These are phyloP conservation scores for Colletotrichum chrysophilum DNA, from an alignment of 2,329 filamentous ascomycete species.

Conservation along the genomic window DNA sequence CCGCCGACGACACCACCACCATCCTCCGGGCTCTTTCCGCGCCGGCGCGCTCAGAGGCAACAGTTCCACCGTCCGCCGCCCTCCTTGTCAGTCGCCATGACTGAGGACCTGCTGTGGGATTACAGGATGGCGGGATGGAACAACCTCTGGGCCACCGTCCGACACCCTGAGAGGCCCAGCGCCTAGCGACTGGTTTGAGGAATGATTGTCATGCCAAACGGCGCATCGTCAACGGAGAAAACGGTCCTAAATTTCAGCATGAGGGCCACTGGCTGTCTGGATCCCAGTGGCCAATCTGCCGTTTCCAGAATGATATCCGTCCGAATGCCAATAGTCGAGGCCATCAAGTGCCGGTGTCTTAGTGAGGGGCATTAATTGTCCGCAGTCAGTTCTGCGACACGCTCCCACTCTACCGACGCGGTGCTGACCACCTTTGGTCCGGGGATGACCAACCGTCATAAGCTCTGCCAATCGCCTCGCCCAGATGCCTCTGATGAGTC, in stretches of 20 bases:
- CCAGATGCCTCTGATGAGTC: not conserved
- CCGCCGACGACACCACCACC: not conserved
- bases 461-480: not conserved
- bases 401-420: not conserved
- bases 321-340: not conserved
- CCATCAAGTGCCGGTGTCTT: constrained; percentile 8
- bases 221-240: not conserved
- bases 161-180: not conserved
- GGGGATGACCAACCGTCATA: not conserved
- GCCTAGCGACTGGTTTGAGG: not conserved
- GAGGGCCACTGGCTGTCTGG: not conserved
- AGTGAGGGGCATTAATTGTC: not conserved
- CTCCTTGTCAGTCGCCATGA: not conserved
- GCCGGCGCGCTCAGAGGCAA: not conserved
- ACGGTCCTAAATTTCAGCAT: not conserved
- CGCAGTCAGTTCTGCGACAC: not conserved
- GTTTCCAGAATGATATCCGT: not conserved
- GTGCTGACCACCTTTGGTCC: not conserved
- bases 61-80: not conserved
- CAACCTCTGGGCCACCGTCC: not conserved
- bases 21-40: not conserved
- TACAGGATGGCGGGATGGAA: constrained; percentile 1
- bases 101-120: not conserved
- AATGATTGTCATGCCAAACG: not conserved
- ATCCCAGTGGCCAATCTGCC: not conserved